Evolutionary conservation across 2,329 filamentous ascomycete genomes (phyloP), one percentile per base, ranked within the genome.

Genomic region (Blastomyces parvus): DNA sequence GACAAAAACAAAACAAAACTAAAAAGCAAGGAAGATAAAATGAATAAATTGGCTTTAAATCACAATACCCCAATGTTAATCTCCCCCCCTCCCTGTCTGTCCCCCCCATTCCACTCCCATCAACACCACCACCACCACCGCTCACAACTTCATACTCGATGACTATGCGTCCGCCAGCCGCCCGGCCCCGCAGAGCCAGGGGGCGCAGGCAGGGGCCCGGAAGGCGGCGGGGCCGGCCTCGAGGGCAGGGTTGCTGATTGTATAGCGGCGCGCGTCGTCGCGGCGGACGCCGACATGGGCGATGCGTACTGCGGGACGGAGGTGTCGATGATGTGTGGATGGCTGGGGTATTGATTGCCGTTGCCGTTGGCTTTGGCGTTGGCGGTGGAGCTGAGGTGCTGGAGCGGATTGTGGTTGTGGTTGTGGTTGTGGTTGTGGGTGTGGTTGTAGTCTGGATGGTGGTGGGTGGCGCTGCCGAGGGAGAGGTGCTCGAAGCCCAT

Each of bases 231-330:
- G 38, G 82, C 86, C 55, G 83, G 81, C 57, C 88, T 83, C 64
- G 88, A 82, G 0, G 88, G 86, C 59, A 91, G 77, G 44, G 81
- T 83, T 62, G 88, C 87, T 2, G 83, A 84, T 60, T 75, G 72
- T 56, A 77, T 65, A 33, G 70, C 74, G 61, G 72, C 72, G 62
- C 70, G 72, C 33, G 70, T 73, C 73, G 55, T 60, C 17, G 25
- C 59, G 42, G 50, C 60, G 48, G 66, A 64, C 9, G 66, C 66
- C 1, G 60, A 59, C 13, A 65, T 63, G 30, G 65, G 65, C 3
- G 62, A 63, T 22, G 58, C 48, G 52, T 62, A 63, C 25, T 63
- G 52, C 30, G 56, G 56, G 36, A 44, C n/a, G 40, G 63, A 60
- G 17, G 64, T 36, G 36, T 63, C 58, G n/a, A n/a, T n/a, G 42